Conservation (phyloP, 305 asterid species). For the Ilex paraguariensis region DNA sequence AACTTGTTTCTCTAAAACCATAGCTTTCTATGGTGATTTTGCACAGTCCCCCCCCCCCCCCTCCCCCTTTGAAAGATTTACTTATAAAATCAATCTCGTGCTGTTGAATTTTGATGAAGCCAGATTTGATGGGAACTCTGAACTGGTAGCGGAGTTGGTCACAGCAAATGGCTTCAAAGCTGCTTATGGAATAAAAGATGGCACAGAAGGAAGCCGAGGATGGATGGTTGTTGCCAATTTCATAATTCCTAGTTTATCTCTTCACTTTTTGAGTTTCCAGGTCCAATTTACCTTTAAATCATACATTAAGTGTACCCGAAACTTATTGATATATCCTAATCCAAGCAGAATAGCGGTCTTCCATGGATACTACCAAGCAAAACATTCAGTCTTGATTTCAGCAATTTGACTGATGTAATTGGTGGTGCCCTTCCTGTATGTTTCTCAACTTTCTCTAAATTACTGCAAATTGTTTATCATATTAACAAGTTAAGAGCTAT, state of each 20-base stretch:
- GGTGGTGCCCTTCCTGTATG: constrained; percentile 57
- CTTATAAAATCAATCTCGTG: constrained; percentile 14
- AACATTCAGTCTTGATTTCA: constrained; percentile 49
- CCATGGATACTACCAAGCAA: constrained; percentile 85
- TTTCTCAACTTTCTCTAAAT: constrained; percentile 6
- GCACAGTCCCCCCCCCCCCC: no score
- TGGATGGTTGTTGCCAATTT: constrained; percentile 57
- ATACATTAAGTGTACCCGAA: no score
- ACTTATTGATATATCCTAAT: constrained; percentile 14
- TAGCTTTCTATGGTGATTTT: no score
- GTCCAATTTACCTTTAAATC: background rate
- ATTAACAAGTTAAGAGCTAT: background rate
- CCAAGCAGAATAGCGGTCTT: constrained; percentile 82
- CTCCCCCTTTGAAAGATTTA: no score
- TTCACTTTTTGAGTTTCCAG: background rate
- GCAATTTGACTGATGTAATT: constrained; percentile 52
- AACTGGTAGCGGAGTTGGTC: constrained; percentile 87
- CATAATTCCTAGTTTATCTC: constrained; percentile 3
- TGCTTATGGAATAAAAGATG: constrained; percentile 91
- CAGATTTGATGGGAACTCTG: constrained; percentile 97
- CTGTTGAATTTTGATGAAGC: constrained; percentile 66
- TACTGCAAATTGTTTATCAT: constrained; percentile 1
- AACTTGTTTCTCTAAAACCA: no score
- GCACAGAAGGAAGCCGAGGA: constrained; percentile 92
- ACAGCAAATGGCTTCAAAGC: constrained; percentile 91